Base-by-base conservation (phyloP, 2,329 filamentous ascomycete genomes). In the Colletotrichum salicis region DNA sequence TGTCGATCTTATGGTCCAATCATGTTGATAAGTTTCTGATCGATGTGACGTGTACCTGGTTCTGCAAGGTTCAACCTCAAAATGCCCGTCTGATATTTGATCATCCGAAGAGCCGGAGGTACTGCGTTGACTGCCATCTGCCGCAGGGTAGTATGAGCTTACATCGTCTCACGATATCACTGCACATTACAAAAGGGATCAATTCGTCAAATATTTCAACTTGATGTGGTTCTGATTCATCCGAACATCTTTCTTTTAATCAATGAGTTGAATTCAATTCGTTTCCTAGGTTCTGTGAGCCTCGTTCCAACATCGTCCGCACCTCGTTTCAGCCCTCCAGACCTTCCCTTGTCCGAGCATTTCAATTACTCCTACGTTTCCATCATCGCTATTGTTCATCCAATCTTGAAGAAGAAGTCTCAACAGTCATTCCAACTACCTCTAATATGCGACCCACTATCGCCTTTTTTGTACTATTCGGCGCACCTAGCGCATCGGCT, bases 51-150 rank as follows among this genome's bases (percentile, higher is more conserved):
- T 29, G 19, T 37, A 45, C 65, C 54, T 64, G 27, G 48, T 64
- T 60, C 48, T 51, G 37, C 55, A 54, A 59, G 59, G 65, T 56
- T 54, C 59, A 56, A 51, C 59, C 59, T 71, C 59, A 69, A 71
- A 69, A 54, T n/a, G 29, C 41, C 60, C 69, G 65, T 71, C 69
- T 69, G 65, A 71, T 48, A 59, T 41, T 12, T 27, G 12, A 54
- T 35, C 56, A 29, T 24, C 69, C 65, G 41, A 69, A 56, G 27
- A 64, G 24, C 59, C 35, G 59, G 55, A 13, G 27, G 15, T 15
- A 41, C 15, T 69, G 11, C 41, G 54, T 10, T 41, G 59, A 69
- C 54, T 55, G 22, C 52, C 37, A 24, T 22, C 15, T 29, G 58
- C 58, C 54, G 54, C 33, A 68, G 33, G 31, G 41, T 29, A 54